Evolutionary conservation across 106 monocot genomes (phyloP), one percentile per base, ranked within the genome.

Genomic region (Phalaenopsis aphrodite): DNA sequence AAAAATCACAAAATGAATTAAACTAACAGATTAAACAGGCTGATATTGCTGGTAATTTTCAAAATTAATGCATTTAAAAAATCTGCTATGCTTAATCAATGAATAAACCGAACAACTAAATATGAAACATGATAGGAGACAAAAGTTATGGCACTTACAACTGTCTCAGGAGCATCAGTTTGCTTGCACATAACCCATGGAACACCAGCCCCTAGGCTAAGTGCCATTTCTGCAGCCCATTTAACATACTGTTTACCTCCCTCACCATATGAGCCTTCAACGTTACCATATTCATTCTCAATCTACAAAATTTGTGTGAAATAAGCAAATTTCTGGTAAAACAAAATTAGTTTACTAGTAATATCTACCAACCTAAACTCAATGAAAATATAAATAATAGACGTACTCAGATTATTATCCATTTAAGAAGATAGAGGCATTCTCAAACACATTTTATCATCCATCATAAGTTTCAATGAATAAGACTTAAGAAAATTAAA

Each of bases 111-210:
- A 74, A 43, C 3, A 45, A 1, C n/a, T 45, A 74, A 45, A 69
- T 14, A 39, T 38, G 37, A 69, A 69, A 21, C 69, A 69, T 39
- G 6, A 39, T 69, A 16, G 19, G 19, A 49, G 5, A 48, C 42
- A 24, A 10, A 2, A 49, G 15, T 76, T 24, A 55, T 75, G 75
- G 24, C 37, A 78, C 83, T 88, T 88, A 96, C 96, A 78, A 96
- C 85, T 78, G 79, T 83, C 82, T 96, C 89, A 73, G 96, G 96
- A 81, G 96, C 96, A 90, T 97, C 97, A 64, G 85, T 88, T 79
- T 97, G 97, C 86, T 55, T 88, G 85, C 97, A 98, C 97, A 98
- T 98, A 56, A 98, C 88, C 97, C 97, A 98, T 37, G 97, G 97
- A 72, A 98, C 90, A 78, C 90, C 87, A 77, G 85, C 86, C 79